A percentile compares a stretch with the other conserved stretches of the same genome.
These are phyloP conservation scores for Phylloporus sp. DNA, from an alignment of 768 basidiomycete species.

Conservation along the genomic window DNA sequence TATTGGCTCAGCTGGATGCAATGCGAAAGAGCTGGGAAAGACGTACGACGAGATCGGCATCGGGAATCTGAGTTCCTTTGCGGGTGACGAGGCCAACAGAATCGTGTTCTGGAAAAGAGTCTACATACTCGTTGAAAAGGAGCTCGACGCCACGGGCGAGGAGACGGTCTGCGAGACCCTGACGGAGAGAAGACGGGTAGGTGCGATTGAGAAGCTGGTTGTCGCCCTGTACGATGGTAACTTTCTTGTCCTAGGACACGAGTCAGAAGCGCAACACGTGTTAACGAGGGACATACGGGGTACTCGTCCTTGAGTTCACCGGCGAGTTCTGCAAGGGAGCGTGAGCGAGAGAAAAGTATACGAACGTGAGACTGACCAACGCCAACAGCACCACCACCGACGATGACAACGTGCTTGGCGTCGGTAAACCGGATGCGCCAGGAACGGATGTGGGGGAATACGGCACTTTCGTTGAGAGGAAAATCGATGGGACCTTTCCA, in stretches of 20 bases:
- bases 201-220: conserved; percentile 48
- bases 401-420: conserved; percentile 43
- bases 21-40: not conserved
- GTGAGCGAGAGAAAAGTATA: not conserved
- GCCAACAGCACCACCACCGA: conserved; percentile 55
- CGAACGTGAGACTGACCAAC: conserved; percentile 33
- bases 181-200: conserved; percentile 53
- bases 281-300: conserved; percentile 28
- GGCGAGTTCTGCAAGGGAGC: conserved; percentile 32
- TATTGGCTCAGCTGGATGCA: conserved; percentile 1
- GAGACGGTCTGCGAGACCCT: conserved; percentile 39
- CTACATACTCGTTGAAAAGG: conserved; percentile 49
- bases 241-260: conserved; percentile 31
- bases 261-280: conserved; percentile 5
- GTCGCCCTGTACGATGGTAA: conserved; percentile 60
- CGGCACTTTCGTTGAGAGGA: conserved; percentile 32
- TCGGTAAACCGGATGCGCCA: conserved; percentile 32
- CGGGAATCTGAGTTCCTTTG: conserved; percentile 41
- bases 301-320: conserved; percentile 42
- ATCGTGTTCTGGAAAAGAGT: conserved; percentile 38
- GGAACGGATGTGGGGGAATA: conserved; percentile 26
- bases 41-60: conserved; percentile 57
- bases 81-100: conserved; percentile 41
- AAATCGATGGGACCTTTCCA: conserved; percentile 50
- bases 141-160: conserved; percentile 44